Evolutionary conservation across 225 moss, liverwort and hornwort species (phyloP), one percentile per base, ranked within the genome.

Genomic region (Ulota crispa): DNA sequence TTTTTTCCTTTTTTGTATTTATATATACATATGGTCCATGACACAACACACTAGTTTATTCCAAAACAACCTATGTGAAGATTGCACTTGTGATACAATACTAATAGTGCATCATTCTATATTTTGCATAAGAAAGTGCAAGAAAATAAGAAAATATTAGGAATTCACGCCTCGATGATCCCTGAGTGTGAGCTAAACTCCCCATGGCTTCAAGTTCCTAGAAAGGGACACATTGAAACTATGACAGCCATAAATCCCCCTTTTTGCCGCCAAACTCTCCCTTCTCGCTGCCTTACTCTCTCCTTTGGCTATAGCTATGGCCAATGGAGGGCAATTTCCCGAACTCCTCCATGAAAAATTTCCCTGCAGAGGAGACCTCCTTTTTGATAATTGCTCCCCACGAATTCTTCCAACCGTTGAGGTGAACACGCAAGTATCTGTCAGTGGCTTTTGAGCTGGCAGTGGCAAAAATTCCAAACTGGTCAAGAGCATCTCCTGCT

Each of bases 21-120:
- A 52, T 37, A 18, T 19, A 53, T 7, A 52, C 18, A 19, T 52
- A 52, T 18, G 52, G 19, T 53, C 57, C 78, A 73, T 62, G 70
- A 31, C 63, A 68, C 68, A 47, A 37, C 53, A 80, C 80, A 69
- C 41, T 11, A 80, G 19, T 60, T 60, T 74, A 74, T 39, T 23
- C 15, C 39, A 31, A 67, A 6, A 50, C 78, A 15, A 75, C 41
- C 39, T 72, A 77, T 73, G 37, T 37, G 37, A 37, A 37, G 8
- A 37, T 37, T 37, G 37, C 37, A 37, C 37, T 7, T 37, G 37
- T 37, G 37, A 65, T 68, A 78, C 64, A 83, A n/a, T 31, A 64
- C 75, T 75, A 12, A 37, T 53, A 78, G 64, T 62, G 16, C 32
- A 76, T 55, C 39, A 54, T 75, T 84, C 69, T 70, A 80, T 75